Percentiles rank a stretch among this genome's conserved stretches.
phyloP scores from a whole-genome alignment of 805 yeast genomes.

The Cyberlindnera maclurae region DNA sequence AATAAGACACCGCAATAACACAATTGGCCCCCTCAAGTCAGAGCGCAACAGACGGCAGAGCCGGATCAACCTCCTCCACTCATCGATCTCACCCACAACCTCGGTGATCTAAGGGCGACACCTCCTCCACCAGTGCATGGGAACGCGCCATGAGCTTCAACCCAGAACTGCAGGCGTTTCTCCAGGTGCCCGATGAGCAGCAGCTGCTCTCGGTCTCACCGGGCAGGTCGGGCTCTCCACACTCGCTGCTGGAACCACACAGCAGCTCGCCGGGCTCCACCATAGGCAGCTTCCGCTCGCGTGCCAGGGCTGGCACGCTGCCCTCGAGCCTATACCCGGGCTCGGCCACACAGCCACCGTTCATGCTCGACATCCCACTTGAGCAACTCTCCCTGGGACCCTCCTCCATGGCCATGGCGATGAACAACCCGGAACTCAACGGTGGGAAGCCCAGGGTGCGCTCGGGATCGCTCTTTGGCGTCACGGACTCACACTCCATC shows the following conservation, averaged over 20 bases:
- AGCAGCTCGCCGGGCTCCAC: conserved; percentile 19
- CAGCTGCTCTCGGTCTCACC: conserved; percentile 17
- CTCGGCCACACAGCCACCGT: conserved; percentile 9
- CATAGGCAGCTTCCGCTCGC: conserved; percentile 37
- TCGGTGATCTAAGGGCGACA: background rate
- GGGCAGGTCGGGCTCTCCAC: conserved; percentile 22
- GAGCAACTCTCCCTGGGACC: conserved; percentile 16
- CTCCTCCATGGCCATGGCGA: too few relatives aligned
- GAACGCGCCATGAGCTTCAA: conserved; percentile 12
- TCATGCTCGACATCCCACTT: conserved; percentile 11
- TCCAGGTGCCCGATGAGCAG: conserved; percentile 15
- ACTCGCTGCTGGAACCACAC: conserved; percentile 16
- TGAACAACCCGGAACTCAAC: background rate
- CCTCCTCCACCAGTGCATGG: background rate
- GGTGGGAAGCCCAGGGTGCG: conserved; percentile 34
- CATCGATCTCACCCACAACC: too few relatives aligned
- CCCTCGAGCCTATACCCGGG: conserved; percentile 50
- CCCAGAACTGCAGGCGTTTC: conserved; percentile 19
- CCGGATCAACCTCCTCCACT: too few relatives aligned
- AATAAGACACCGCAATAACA: too few relatives aligned
- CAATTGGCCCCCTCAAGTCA: too few relatives aligned
- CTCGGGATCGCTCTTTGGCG: conserved; percentile 44
- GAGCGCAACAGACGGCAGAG: too few relatives aligned
- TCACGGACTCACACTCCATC: conserved; percentile 40
- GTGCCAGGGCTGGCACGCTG: conserved; percentile 75